These are phyloP conservation scores for Fraxinus paxiana DNA, from an alignment of 305 asterid species.

Conservation along the genomic window DNA sequence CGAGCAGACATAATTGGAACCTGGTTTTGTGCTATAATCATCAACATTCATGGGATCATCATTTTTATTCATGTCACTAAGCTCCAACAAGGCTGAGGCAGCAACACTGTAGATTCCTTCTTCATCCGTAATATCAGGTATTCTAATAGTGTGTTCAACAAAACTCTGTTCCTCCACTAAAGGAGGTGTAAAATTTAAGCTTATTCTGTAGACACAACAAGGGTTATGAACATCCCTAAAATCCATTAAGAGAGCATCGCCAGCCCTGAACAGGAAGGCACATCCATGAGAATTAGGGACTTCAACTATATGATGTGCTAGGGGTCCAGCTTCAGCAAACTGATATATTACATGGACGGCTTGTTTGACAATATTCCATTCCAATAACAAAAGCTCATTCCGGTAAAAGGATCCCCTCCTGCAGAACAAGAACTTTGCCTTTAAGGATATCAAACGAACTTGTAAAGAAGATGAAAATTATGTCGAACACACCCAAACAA, in stretches of 20 bases:
- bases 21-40: constrained; percentile 57
- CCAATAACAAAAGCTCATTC: constrained; percentile 75
- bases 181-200: constrained; percentile 59
- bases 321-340: constrained; percentile 79
- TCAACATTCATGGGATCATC: constrained; percentile 88
- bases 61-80: constrained; percentile 74
- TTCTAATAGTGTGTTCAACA: constrained; percentile 43
- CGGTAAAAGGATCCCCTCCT: constrained; percentile 74
- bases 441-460: constrained; percentile 6
- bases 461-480: constrained; percentile 8
- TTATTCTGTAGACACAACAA: constrained; percentile 55
- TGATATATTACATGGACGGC: constrained; percentile 60
- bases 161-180: constrained; percentile 54
- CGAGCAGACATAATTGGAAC: constrained; percentile 71
- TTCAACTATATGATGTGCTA: constrained; percentile 76
- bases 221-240: constrained; percentile 68
- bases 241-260: constrained; percentile 85
- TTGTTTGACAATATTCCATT: constrained; percentile 71
- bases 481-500: constrained; percentile 19
- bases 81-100: constrained; percentile 94
- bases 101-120: constrained; percentile 80
- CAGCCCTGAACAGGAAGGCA: constrained; percentile 81
- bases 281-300: constrained; percentile 82
- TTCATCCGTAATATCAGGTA: constrained; percentile 84
- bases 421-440: constrained; percentile 28